phyloP scores from a whole-genome alignment of 441 rosid genomes.

The Pelargonium fulgidum region DNA sequence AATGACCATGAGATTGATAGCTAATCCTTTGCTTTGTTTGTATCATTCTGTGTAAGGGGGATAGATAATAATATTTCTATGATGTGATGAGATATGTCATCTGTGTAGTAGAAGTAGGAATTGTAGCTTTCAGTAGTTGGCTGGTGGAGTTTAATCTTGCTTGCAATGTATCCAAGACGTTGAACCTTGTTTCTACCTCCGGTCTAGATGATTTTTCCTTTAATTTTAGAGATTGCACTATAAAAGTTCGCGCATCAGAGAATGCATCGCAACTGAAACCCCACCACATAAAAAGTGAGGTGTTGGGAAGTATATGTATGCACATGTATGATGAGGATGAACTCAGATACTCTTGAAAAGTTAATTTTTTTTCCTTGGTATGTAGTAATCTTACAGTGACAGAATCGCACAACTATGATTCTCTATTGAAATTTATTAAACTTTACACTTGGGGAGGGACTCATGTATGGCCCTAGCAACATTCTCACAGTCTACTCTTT shows the following conservation, averaged over 20 bases:
- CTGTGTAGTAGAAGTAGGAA: neutral
- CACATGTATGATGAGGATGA: neutral
- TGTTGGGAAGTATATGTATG: neutral
- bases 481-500: no score
- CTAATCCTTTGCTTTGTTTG: constrained; percentile 1
- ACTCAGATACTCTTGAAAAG: neutral
- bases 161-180: neutral
- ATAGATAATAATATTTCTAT: neutral
- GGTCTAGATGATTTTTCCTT: neutral
- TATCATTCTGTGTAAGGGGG: neutral
- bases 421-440: no score
- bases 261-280: neutral
- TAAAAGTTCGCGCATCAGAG: neutral
- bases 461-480: no score
- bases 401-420: neutral
- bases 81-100: neutral
- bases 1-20: neutral
- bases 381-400: neutral
- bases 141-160: neutral
- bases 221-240: neutral
- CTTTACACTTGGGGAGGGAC: no score
- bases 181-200: neutral
- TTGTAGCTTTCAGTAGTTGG: neutral
- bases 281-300: neutral
- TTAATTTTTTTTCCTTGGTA: neutral